Conservation (phyloP, 1,139 yeast species). For the Eremothecium sinecaudum region DNA sequence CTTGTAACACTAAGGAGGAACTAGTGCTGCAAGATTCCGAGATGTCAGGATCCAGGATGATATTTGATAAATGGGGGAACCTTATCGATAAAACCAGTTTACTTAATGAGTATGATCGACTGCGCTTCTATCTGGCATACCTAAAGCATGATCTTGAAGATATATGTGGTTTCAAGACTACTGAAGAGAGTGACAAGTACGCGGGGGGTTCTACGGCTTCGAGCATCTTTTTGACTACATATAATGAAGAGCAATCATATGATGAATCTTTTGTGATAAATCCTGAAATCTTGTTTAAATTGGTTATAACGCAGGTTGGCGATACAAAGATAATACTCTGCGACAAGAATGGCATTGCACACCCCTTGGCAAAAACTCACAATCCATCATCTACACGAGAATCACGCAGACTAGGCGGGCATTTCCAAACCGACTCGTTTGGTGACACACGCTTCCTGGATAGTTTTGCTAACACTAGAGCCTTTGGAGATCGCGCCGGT, state of each 20-base stretch:
- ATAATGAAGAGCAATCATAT: conserved; percentile 20
- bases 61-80: conserved; percentile 31
- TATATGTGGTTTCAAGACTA: conserved; percentile 23
- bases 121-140: conserved; percentile 55
- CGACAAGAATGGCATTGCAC: conserved; percentile 68
- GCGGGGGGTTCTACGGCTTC: conserved; percentile 81
- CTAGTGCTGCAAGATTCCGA: conserved; percentile 19
- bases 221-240: conserved; percentile 45
- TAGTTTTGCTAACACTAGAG: conserved; percentile 79
- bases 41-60: conserved; percentile 34
- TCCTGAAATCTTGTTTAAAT: conserved; percentile 54
- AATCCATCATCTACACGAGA: conserved; percentile 84
- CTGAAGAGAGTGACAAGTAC: conserved; percentile 29
- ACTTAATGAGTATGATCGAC: conserved; percentile 26
- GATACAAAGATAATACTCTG: conserved; percentile 84
- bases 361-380: conserved; percentile 67
- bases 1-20: conserved; percentile 34
- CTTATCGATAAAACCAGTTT: conserved; percentile 30
- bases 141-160: conserved; percentile 50
- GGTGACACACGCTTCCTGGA: conserved; percentile 79
- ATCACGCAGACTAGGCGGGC: conserved; percentile 57
- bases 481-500: conserved; percentile 81
- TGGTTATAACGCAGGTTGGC: conserved; percentile 87
- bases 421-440: conserved; percentile 75
- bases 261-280: conserved; percentile 52